Base-by-base conservation (phyloP, 306 rosid species). In the Clitoria ternatea region DNA sequence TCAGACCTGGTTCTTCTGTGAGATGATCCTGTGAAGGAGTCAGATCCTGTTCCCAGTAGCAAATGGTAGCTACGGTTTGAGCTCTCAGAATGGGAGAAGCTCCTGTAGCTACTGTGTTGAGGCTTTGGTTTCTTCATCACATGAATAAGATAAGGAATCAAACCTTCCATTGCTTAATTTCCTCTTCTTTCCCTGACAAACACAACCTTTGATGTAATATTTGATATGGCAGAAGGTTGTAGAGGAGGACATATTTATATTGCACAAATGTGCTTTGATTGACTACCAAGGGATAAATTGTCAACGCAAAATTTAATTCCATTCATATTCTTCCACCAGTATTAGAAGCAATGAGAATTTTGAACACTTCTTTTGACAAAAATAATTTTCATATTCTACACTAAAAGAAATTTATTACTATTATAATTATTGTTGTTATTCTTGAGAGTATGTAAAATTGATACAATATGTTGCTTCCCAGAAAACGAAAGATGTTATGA, bases 121-220 rank as follows among this genome's bases (percentile, higher is more conserved):
- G 89, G 91, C 45, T 73, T 87, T 18, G 69, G 86, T 81, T 87
- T 91, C 86, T 82, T 91, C 13, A 91, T 48, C 2, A 73, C 97
- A 43, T 85, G 93, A 67, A 87, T 43, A 18, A 91, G 83, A 84
- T 74, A 91, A 7, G 97, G 97, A 77, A 91, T 91, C 70, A 89
- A 84, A 11, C 96, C 97, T 73, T 91, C 97, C 97, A 91, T 17
- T 26, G 13, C 70, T 37, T 48, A 7, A 5, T 19, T 49, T 57
- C 23, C 54, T 29, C 30, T 45, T 54, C 64, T 19, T 32, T 77
- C 53, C 54, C 45, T 62, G 36, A 43, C 44, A 24, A 42, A n/a
- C 6, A 7, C 53, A 71, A 64, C 47, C 49, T 67, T 67, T 50
- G 53, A 48, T 45, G 55, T n/a, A 48, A 8, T 27, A 19, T 54